Conservation (phyloP, 2,329 filamentous ascomycete species). For the Cladosporium oxysporum region DNA sequence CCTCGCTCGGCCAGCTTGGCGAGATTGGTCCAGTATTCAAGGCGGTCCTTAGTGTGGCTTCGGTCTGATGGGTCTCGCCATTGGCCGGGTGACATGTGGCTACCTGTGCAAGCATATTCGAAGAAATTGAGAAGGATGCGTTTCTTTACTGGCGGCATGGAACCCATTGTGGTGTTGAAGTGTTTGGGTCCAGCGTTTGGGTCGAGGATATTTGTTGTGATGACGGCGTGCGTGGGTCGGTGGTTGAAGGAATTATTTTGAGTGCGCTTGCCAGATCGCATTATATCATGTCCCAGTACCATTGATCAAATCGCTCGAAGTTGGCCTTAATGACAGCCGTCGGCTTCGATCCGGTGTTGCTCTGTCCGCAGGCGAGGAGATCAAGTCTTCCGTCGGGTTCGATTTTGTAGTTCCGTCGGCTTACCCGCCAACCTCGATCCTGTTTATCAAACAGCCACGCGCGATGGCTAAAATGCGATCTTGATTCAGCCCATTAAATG, state of each 20-base stretch:
- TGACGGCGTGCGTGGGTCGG: not conserved
- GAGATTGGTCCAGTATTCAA: conserved; percentile 51
- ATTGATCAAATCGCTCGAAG: not conserved
- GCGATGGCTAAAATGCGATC: not conserved
- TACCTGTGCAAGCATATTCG: conserved; percentile 28
- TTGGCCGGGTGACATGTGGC: conserved; percentile 57
- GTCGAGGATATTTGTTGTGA: not conserved
- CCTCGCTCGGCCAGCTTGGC: conserved; percentile 51
- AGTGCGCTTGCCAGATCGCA: not conserved
- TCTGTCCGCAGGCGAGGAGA: not conserved
- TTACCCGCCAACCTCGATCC: not conserved
- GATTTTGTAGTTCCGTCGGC: not conserved
- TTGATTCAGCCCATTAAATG: not conserved
- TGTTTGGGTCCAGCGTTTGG: too few relatives aligned
- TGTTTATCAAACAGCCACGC: not conserved
- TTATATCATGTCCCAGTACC: not conserved
- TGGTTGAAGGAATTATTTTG: too few relatives aligned
- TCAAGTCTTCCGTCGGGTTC: not conserved
- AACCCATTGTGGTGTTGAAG: not conserved
- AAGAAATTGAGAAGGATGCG: not conserved
- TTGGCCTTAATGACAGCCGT: not conserved
- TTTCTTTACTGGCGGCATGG: not conserved
- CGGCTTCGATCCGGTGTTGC: not conserved
- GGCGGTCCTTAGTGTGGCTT: conserved; percentile 45
- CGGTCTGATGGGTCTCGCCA: conserved; percentile 66